Conservation (phyloP, 208 protist species). For the Polymyxa betae region DNA sequence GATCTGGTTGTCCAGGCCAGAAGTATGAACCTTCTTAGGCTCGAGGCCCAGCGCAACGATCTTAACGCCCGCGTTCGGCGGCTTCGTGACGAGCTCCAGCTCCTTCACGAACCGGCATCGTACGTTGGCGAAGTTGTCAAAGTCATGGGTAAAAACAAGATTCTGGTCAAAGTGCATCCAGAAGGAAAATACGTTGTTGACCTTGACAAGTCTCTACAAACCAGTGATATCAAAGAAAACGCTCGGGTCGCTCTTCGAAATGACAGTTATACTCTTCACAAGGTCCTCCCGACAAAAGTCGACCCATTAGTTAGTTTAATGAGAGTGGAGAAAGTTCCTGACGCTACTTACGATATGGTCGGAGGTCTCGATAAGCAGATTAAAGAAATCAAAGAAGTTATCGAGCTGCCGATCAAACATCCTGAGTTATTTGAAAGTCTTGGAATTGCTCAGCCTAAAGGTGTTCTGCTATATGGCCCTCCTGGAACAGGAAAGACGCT, state of each 20-base stretch:
- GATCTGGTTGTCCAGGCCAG: conserved; percentile 75
- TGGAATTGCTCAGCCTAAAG: conserved; percentile 98
- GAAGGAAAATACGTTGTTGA: conserved; percentile 98
- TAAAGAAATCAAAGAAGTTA: conserved; percentile 96
- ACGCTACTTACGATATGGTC: conserved; percentile 99
- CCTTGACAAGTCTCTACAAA: conserved; percentile 84
- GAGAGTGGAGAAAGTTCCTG: conserved; percentile 99
- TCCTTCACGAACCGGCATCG: conserved; percentile 85
- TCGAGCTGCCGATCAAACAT: conserved; percentile 96
- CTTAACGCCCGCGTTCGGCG: conserved; percentile 84
- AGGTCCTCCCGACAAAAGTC: conserved; percentile 73
- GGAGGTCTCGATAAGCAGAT: conserved; percentile 99
- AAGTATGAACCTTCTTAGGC: conserved; percentile 79
- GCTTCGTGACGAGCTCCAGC: conserved; percentile 97
- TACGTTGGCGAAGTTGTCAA: conserved; percentile 98
- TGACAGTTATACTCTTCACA: conserved; percentile 94
- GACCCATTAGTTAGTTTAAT: conserved; percentile 98
- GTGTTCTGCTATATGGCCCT: conserved; percentile 96
- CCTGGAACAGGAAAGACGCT: conserved; percentile 89
- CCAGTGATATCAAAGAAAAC: conserved; percentile 7
- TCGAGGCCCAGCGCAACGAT: conserved; percentile 87
- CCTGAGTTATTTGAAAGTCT: conserved; percentile 99
- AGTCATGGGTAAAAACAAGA: conserved; percentile 91
- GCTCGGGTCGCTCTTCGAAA: conserved; percentile 86
- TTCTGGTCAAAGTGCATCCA: conserved; percentile 75